Evolutionary conservation across 2,329 filamentous ascomycete species (phyloP).

Genomic region (Beauveria sp.): DNA sequence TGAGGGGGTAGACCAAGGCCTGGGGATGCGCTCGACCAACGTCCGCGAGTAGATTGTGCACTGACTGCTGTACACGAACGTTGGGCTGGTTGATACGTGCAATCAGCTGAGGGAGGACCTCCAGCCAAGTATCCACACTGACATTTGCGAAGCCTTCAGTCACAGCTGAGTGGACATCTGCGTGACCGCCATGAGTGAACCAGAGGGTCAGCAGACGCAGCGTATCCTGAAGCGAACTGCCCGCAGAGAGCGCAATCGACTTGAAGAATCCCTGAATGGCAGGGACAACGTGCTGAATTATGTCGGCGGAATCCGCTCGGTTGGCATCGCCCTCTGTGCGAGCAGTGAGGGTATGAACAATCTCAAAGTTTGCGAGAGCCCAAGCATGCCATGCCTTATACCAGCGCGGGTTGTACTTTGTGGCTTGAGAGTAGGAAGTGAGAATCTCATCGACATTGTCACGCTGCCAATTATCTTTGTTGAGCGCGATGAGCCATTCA

Average conservation of each 20-base stretch:
- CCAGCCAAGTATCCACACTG: slow-evolving; percentile 95
- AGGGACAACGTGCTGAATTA: slow-evolving; percentile 85
- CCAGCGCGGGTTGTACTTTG: slow-evolving; percentile 87
- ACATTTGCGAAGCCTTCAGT: slow-evolving; percentile 87
- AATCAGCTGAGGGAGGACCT: slow-evolving; percentile 95
- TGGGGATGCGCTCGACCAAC: slow-evolving; percentile 93
- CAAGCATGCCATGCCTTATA: slow-evolving; percentile 99
- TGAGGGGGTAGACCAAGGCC: slow-evolving; percentile 91
- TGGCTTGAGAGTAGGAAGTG: slow-evolving; percentile 84
- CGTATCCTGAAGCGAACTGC: slow-evolving; percentile 92
- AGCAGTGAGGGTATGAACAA: slow-evolving; percentile 74
- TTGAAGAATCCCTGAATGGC: slow-evolving; percentile 96
- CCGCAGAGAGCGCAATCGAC: slow-evolving; percentile 85
- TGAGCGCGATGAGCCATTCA: slow-evolving; percentile 85
- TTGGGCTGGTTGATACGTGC: slow-evolving; percentile 97
- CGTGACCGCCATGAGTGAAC: slow-evolving; percentile 87
- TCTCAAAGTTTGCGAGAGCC: slow-evolving; percentile 97
- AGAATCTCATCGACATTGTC: slow-evolving; percentile 83
- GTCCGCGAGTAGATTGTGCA: slow-evolving; percentile 86
- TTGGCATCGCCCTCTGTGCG: slow-evolving; percentile 48
- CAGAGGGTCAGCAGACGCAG: slow-evolving; percentile 86
- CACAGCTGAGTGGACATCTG: slow-evolving; percentile 81
- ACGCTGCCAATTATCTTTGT: slow-evolving; percentile 83
- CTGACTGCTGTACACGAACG: slow-evolving; percentile 74
- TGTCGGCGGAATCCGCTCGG: slow-evolving; percentile 51